Evolutionary conservation across 805 yeast genomes (phyloP), one percentile per base, ranked within the genome.

Genomic region (Torulaspora indica): DNA sequence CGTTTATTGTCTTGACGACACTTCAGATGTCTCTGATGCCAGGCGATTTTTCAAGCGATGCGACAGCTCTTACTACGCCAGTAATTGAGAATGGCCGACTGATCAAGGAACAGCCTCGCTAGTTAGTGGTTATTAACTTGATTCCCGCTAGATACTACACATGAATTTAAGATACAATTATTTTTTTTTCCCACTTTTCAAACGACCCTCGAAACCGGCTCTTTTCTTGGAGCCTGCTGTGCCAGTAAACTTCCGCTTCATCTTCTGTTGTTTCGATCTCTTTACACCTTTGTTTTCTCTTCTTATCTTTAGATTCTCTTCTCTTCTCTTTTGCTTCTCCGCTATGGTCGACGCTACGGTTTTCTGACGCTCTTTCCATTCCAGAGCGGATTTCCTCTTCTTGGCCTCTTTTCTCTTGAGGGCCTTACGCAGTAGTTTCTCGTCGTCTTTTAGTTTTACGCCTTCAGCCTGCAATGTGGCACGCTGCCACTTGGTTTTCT

Each of bases 191-290:
- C 60, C 63, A 28, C 68, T 62, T 35, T 66, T 67, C 43, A 62
- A 46, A 25, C 76, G 70, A 18, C 97, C 96, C 71, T 89, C 96
- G 63, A 89, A 89, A 1, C 97, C 97, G n/a, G 96, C 95, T 63
- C 93, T 70, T 20, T 52, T 53, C 52, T 61, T 72, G 49, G 78
- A 76, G 43, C 70, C 72, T 23, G 73, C 73, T 15, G 68, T 66
- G 29, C 82, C 81, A 31, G 78, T 78, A 63, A 79, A 82, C 58
- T 80, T 78, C 62, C 78, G 77, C 53, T 74, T 69, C 70, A 79
- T 79, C 65, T 79, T 83, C 41, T 76, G 78, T 64, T 81, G 87
- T 44, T 85, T 76, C 62, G 84, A 85, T 53, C 85, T 75, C 65
- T 82, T 82, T 56, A 82, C 78, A 43, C 93, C 91, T 69, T 85